Evolutionary conservation across 1,139 yeast genomes (phyloP).

Genomic region (Pichia sp.): DNA sequence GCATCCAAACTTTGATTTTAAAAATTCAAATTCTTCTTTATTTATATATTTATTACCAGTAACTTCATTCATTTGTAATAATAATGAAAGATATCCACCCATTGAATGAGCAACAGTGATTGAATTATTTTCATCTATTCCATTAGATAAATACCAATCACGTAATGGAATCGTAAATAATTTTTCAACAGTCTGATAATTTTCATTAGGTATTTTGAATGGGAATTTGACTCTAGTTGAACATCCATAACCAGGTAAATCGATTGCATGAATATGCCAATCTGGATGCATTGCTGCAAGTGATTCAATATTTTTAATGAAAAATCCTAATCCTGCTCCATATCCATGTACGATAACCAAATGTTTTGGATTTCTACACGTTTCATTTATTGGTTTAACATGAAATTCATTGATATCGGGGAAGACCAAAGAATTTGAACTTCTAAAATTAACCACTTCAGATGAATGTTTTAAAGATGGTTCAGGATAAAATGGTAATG

Average conservation of each 20-base stretch:
- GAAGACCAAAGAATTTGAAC: conserved; percentile 36
- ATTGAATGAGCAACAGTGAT: conserved; percentile 54
- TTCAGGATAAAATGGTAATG: conserved; percentile 31
- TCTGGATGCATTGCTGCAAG: conserved; percentile 35
- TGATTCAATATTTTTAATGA: conserved; percentile 50
- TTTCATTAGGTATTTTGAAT: conserved; percentile 26
- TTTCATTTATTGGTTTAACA: conserved; percentile 40
- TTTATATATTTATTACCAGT: conserved; percentile 6
- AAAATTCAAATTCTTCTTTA: conserved; percentile 11
- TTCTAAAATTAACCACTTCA: conserved; percentile 27
- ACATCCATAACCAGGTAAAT: conserved; percentile 71
- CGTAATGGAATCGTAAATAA: conserved; percentile 50
- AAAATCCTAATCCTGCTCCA: conserved; percentile 74
- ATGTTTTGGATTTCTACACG: conserved; percentile 36
- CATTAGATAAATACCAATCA: conserved; percentile 39
- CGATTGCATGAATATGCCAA: conserved; percentile 69
- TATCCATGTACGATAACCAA: conserved; percentile 68
- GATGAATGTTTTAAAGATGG: conserved; percentile 27
- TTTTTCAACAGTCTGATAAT: conserved; percentile 35
- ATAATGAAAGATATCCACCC: conserved; percentile 53
- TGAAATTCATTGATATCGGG: conserved; percentile 59
- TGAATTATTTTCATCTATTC: conserved; percentile 31
- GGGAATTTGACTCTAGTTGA: conserved; percentile 59
- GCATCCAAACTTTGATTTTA: conserved; percentile 5
- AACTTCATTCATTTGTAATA: conserved; percentile 29